Evolutionary conservation across 73 alveolate species (phyloP), one percentile per base, ranked within the genome.

Genomic region (Paramecium bursaria): DNA sequence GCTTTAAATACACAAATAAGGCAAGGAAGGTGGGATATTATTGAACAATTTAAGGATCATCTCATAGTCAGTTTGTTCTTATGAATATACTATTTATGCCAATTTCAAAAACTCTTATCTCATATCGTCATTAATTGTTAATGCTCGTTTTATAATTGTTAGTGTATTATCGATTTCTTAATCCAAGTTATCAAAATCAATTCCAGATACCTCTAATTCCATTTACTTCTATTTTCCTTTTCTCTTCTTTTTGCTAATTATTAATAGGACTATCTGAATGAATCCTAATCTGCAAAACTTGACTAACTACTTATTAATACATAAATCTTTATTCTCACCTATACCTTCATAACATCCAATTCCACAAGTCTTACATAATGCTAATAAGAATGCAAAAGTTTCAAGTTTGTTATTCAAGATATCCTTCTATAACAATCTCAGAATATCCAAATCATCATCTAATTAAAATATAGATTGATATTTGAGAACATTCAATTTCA

Each of bases 271-370:
- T 17, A 67, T 21, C 27, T 67, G 44, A 11, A 67, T 25, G 33
- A 67, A 67, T 3, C 82, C 82, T 25, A 23, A 25, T 21, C 39
- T 15, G 27, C 82, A 25, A n/a, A 67, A 67, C 19, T 33, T 26
- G 5, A 67, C 82, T 7, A 67, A 39, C 44, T 39, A 67, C 11
- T 67, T 67, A 67, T 67, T 67, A 19, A 67, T 42, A 42, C 82
- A 67, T 23, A 31, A 21, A 3, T 67, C 82, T 25, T 27, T 42
- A 3, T 39, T 14, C 27, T 31, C 27, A 35, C 82, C 82, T 47
- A 67, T 33, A 0, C 82, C 82, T 21, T 31, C 42, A 1, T 21
- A 15, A 35, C 22, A 21, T 25, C 44, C 33, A 9, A 67, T 67
- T 3, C 82, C 82, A 67, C 82, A 67, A 19, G 33, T 23, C 44